phyloP scores from a whole-genome alignment of 306 rosid genomes.

The Glycine latifolia region DNA sequence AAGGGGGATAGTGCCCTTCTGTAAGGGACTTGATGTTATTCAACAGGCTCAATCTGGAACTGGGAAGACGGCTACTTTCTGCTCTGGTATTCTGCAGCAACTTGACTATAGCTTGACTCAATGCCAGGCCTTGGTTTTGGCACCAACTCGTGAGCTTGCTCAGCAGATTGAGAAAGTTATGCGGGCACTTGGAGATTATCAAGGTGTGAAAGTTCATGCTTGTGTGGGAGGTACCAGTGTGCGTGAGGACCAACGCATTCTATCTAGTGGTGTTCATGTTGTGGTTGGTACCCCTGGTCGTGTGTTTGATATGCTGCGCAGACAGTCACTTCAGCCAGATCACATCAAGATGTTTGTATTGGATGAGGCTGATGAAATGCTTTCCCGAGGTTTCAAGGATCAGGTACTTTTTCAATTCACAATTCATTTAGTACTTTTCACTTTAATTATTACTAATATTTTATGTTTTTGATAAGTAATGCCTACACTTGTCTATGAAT shows the following conservation, averaged over 20 bases:
- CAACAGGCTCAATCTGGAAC: slow-evolving; percentile 92
- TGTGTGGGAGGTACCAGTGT: slow-evolving; percentile 87
- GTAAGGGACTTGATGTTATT: slow-evolving; percentile 82
- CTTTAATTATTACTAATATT: not conserved
- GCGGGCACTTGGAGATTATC: slow-evolving; percentile 87
- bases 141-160: slow-evolving; percentile 85
- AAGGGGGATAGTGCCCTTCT: slow-evolving; percentile 82
- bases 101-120: slow-evolving; percentile 68
- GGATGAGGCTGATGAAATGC: slow-evolving; percentile 94
- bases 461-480: not conserved
- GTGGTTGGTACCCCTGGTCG: slow-evolving; percentile 92
- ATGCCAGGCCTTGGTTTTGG: slow-evolving; percentile 81
- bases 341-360: slow-evolving; percentile 80
- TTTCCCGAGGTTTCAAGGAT: slow-evolving; percentile 81
- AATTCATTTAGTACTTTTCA: not conserved
- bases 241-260: slow-evolving; percentile 81
- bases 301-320: slow-evolving; percentile 81
- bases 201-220: slow-evolving; percentile 83
- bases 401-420: slow-evolving; percentile 54
- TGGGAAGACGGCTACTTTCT: slow-evolving; percentile 85
- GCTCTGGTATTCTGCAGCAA: slow-evolving; percentile 81
- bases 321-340: slow-evolving; percentile 76
- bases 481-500: not conserved
- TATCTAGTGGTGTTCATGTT: slow-evolving; percentile 77
- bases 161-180: slow-evolving; percentile 90